Evolutionary conservation across 1,284 basidiomycete species (phyloP), one percentile per base, ranked within the genome.

Genomic region (Takashimella tepidaria): DNA sequence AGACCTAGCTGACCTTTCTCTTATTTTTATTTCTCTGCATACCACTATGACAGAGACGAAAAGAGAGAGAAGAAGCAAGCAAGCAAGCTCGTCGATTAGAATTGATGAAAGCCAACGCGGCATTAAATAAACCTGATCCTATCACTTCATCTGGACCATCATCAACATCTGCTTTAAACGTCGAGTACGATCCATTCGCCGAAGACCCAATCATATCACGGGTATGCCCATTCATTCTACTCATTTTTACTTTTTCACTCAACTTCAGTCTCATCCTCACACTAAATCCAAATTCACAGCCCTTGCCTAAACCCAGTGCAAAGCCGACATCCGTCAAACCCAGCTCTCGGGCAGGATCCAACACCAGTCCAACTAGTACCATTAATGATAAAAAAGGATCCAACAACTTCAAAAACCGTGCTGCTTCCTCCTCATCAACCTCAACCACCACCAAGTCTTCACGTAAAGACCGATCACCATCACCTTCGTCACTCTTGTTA

Each of bases 171-270:
- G 31, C 31, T 16, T 8, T 37, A 8, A 37, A 37, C 11, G 47
- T 54, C 37, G 68, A 65, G 3, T 72, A 68, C 31, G 60, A 74
- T 50, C 70, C 70, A 1, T 74, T 74, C 53, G 72, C 70, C 8
- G 72, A 74, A 52, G 70, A 69, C 44, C 49, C 53, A 12, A 42
- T 50, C 31, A 37, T 37, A 8, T 37, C 31, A 8, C 31, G 31
- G 16, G 31, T 37, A 16, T n/a, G n/a, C n/a, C n/a, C n/a, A n/a
- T n/a, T n/a, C n/a, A n/a, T n/a, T n/a, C n/a, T n/a, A n/a, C n/a
- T n/a, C n/a, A n/a, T n/a, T n/a, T n/a, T n/a, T n/a, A n/a, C n/a
- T n/a, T n/a, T n/a, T n/a, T n/a, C n/a, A n/a, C n/a, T n/a, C n/a
- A n/a, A n/a, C n/a, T n/a, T n/a, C n/a, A 37, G 31, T 37, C 31